phyloP scores from a whole-genome alignment of 495 filamentous ascomycete species.

The Bacidia rubella region DNA sequence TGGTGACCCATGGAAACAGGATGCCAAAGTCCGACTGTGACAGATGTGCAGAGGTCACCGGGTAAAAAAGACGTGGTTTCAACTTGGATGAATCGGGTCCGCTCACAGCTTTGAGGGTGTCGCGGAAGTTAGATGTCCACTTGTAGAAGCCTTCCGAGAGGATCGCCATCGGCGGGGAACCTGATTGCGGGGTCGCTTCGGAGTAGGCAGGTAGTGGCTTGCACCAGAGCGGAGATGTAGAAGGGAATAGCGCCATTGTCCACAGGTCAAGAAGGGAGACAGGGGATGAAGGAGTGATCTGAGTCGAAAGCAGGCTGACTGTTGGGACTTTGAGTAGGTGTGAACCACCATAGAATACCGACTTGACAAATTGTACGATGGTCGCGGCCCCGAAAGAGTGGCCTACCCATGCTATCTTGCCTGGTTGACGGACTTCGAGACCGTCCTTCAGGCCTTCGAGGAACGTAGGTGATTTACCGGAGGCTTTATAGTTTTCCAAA shows the following conservation, averaged over 20 bases:
- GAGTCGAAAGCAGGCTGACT: constrained; percentile 17
- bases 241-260: constrained; percentile 48
- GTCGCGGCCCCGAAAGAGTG: constrained; percentile 68
- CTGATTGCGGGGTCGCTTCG: constrained; percentile 28
- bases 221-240: constrained; percentile 41
- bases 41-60: constrained; percentile 48
- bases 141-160: constrained; percentile 58
- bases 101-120: constrained; percentile 43
- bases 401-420: constrained; percentile 54
- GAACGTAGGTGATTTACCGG: neutral
- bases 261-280: constrained; percentile 60
- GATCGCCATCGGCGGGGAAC: constrained; percentile 41
- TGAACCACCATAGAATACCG: constrained; percentile 42
- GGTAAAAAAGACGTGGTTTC: constrained; percentile 49
- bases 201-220: constrained; percentile 56
- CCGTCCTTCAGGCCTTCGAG: constrained; percentile 31
- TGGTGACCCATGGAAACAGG: constrained; percentile 55
- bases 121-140: constrained; percentile 50
- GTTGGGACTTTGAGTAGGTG: constrained; percentile 29
- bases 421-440: constrained; percentile 54
- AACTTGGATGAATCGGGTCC: constrained; percentile 10
- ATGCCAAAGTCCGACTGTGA: constrained; percentile 68
- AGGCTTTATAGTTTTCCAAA: constrained; percentile 23
- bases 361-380: constrained; percentile 59
- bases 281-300: constrained; percentile 49